A percentile compares a stretch with the other conserved stretches of the same genome.
Conservation (phyloP, 176 grass and related monocot genomes). For the Otatea glauca region DNA sequence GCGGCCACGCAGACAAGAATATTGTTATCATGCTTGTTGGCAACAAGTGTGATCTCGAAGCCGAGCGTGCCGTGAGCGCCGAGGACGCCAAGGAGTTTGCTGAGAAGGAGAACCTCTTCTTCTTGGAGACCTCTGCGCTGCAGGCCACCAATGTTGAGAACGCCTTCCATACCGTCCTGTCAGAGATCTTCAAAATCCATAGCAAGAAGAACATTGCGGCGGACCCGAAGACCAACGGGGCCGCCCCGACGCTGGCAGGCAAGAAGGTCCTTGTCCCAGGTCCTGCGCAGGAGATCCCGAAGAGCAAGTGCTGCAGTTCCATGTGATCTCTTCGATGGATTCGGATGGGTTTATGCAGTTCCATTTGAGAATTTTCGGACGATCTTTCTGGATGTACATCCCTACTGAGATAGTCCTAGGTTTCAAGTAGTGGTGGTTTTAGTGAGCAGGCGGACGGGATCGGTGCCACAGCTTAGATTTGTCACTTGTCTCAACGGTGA, state of each 20-base stretch:
- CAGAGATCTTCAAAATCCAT: conserved; percentile 66
- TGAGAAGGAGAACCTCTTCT: conserved; percentile 64
- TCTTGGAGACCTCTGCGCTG: conserved; percentile 54
- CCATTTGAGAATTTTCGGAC: conserved; percentile 39
- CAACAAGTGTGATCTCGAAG: conserved; percentile 58
- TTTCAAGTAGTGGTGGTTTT: conserved; percentile 37
- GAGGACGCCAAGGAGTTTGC: conserved; percentile 60
- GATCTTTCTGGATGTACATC: conserved; percentile 49
- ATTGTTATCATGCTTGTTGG: conserved; percentile 64
- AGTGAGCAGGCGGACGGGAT: conserved; percentile 14
- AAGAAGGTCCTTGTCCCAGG: conserved; percentile 61
- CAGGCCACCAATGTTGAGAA: conserved; percentile 57
- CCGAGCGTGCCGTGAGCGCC: conserved; percentile 45
- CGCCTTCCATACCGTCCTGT: conserved; percentile 50
- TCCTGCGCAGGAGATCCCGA: conserved; percentile 57
- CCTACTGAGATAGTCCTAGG: conserved; percentile 44
- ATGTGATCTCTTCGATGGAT: conserved; percentile 5
- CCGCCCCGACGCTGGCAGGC: conserved; percentile 31
- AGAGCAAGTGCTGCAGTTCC: conserved; percentile 61
- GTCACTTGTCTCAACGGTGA: conserved; percentile 27
- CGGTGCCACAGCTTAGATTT: conserved; percentile 33
- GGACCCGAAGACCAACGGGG: conserved; percentile 44
- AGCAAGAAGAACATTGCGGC: conserved; percentile 57
- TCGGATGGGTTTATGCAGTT: not conserved
- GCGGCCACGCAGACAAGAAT: conserved; percentile 57